These are phyloP conservation scores for Citrullus amarus DNA, from an alignment of 306 rosid genomes.

Conservation along the genomic window DNA sequence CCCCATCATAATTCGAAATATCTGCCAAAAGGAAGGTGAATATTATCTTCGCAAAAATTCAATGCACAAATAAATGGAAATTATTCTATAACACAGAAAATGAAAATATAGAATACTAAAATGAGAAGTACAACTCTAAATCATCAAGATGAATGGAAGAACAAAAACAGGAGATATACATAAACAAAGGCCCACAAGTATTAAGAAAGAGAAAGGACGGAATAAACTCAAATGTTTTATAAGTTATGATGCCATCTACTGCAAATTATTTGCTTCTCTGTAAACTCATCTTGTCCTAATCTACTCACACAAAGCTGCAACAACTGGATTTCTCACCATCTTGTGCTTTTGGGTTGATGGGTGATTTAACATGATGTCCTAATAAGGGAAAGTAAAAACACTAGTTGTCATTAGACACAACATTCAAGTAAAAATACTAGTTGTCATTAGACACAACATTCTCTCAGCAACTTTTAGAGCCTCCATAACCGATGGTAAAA, in stretches of 20 bases:
- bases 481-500: not conserved
- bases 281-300: not conserved
- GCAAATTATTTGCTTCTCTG: not conserved
- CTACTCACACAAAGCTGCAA: not conserved
- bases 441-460: too few relatives aligned
- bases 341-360: too few relatives aligned
- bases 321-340: not conserved
- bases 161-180: not conserved
- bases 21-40: conserved; percentile 33
- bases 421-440: too few relatives aligned
- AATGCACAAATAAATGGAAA: not conserved
- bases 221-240: not conserved
- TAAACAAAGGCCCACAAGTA: not conserved
- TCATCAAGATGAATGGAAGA: not conserved
- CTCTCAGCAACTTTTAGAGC: not conserved
- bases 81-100: not conserved
- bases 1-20: conserved; percentile 63
- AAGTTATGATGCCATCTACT: not conserved
- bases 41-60: not conserved
- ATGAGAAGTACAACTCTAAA: not conserved
- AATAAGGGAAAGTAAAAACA: too few relatives aligned
- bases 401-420: not conserved
- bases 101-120: not conserved
- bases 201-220: not conserved
- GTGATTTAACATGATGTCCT: too few relatives aligned